Percentiles rank a stretch among this genome's conserved stretches.
These are phyloP conservation scores for Fusarium sp. DNA, from an alignment of 2,329 filamentous ascomycete species.

Conservation along the genomic window DNA sequence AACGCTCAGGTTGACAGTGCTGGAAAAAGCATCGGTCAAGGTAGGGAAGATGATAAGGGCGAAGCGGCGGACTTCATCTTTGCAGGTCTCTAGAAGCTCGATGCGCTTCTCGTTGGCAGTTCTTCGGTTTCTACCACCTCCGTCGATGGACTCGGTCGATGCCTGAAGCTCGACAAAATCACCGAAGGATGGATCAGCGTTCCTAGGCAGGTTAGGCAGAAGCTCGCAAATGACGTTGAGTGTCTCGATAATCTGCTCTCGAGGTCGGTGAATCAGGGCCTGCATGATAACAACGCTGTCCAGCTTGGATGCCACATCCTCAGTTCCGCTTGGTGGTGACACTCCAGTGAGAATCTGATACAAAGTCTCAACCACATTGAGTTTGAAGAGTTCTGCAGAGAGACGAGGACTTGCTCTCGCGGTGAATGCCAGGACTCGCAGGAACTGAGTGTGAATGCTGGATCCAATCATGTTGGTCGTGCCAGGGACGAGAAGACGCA, in stretches of 20 bases:
- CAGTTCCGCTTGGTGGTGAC: slow-evolving; percentile 83
- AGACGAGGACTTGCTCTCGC: slow-evolving; percentile 88
- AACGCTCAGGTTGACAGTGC: slow-evolving; percentile 94
- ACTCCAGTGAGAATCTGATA: slow-evolving; percentile 98
- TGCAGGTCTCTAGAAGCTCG: slow-evolving; percentile 85
- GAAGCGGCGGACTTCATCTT: slow-evolving; percentile 88
- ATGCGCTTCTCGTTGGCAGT: slow-evolving; percentile 83
- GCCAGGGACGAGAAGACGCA: slow-evolving; percentile 89
- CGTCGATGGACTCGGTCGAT: slow-evolving; percentile 54
- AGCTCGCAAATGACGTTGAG: slow-evolving; percentile 97
- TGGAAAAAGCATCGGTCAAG: slow-evolving; percentile 95
- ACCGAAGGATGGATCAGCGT: slow-evolving; percentile 56
- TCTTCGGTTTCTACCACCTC: slow-evolving; percentile 43
- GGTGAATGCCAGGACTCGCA: slow-evolving; percentile 90
- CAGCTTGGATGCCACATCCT: slow-evolving; percentile 85
- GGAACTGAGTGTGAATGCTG: slow-evolving; percentile 95
- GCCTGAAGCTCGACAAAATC: slow-evolving; percentile 59
- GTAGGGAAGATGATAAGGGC: slow-evolving; percentile 94
- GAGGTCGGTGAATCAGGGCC: slow-evolving; percentile 92
- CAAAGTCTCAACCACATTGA: slow-evolving; percentile 96
- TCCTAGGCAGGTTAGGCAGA: slow-evolving; percentile 77
- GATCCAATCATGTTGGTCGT: slow-evolving; percentile 95
- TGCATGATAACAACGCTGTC: slow-evolving; percentile 99
- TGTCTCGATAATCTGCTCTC: slow-evolving; percentile 96
- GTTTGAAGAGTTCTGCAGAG: slow-evolving; percentile 91